Conservation (phyloP, 2,329 filamentous ascomycete genomes). For the Aspergillus persii region DNA sequence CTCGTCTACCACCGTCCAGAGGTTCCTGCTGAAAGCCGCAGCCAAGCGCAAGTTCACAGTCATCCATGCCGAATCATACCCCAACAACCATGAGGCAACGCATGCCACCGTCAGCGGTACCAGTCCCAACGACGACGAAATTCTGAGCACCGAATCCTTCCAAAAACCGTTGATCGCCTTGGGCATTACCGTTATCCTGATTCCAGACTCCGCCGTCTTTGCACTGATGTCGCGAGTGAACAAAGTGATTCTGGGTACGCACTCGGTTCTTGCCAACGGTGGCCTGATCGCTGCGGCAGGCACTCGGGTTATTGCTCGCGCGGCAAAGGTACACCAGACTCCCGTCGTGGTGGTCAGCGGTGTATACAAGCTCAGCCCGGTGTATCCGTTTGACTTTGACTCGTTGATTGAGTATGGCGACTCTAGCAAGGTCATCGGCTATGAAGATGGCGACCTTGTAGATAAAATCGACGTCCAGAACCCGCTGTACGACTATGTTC, state of each 20-base stretch:
- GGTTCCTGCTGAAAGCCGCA: conserved; percentile 83
- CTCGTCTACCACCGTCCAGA: conserved; percentile 81
- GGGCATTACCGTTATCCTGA: conserved; percentile 78
- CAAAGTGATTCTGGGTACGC: conserved; percentile 88
- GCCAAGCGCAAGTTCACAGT: conserved; percentile 90
- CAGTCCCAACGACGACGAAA: conserved; percentile 49
- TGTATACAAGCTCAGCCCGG: conserved; percentile 89
- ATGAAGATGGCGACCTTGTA: conserved; percentile 75
- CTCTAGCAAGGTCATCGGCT: conserved; percentile 71
- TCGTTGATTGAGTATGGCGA: conserved; percentile 84
- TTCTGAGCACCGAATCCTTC: conserved; percentile 53
- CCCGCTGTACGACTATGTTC: conserved; percentile 78
- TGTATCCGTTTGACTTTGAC: conserved; percentile 80
- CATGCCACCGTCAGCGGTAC: conserved; percentile 61
- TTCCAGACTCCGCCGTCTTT: conserved; percentile 82
- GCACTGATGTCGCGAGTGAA: conserved; percentile 94
- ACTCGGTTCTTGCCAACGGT: conserved; percentile 84
- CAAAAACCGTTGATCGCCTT: conserved; percentile 74
- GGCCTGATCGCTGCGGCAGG: conserved; percentile 81
- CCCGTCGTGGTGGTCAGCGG: conserved; percentile 87
- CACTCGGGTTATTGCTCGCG: conserved; percentile 77
- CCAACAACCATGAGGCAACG: conserved; percentile 65
- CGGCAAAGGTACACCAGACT: conserved; percentile 76
- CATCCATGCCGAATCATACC: conserved; percentile 72
- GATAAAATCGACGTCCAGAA: conserved; percentile 75